Base-by-base conservation (phyloP, 768 basidiomycete genomes). In the Guyanaporus albipodus region DNA sequence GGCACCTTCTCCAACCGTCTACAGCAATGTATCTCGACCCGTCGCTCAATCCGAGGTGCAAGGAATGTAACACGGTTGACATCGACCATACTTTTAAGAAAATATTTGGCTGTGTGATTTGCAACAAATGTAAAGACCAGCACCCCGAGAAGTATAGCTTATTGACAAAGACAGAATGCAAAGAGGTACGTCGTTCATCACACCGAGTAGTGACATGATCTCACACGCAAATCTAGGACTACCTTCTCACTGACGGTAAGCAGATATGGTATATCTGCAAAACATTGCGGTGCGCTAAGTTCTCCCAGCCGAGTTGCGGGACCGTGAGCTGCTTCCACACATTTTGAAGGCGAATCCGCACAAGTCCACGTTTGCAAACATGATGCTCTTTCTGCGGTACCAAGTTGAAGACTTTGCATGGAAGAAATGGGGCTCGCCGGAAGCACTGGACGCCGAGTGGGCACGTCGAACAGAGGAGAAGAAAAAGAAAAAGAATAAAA, bases 121-220 rank as follows among this genome's bases (percentile, higher is more conserved):
- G 96, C 70, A 85, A 87, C 57, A 79, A 76, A 49, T 97, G 94
- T 67, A 92, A 94, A 71, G 84, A 93, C 58, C 82, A 85, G 49
- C 77, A 81, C 45, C 90, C 93, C 7, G 94, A 97, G 59, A 90
- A 85, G 67, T 99, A 96, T 62, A 90, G 91, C 63, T 73, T 99
- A 7, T 67, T 99, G 46, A 99, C 96, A 6, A 99, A 99, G 72
- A 97, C 96, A 0, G 96, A 99, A 69, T 98, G 95, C 67, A 96
- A 94, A 68, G 87, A 91, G 74, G 91, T 87, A 53, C 35, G 79
- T 60, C 7, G 24, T 33, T 15, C 26, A 24, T 41, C 34, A n/a
- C 36, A 3, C 22, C 46, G 8, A 7, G 33, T 26, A 14, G 29
- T 38, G 27, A 7, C 26, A 26, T 44, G 42, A 38, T 55, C 29